Evolutionary conservation across 2,329 filamentous ascomycete genomes (phyloP), one percentile per base, ranked within the genome.

Genomic region (Colletotrichum salicis): DNA sequence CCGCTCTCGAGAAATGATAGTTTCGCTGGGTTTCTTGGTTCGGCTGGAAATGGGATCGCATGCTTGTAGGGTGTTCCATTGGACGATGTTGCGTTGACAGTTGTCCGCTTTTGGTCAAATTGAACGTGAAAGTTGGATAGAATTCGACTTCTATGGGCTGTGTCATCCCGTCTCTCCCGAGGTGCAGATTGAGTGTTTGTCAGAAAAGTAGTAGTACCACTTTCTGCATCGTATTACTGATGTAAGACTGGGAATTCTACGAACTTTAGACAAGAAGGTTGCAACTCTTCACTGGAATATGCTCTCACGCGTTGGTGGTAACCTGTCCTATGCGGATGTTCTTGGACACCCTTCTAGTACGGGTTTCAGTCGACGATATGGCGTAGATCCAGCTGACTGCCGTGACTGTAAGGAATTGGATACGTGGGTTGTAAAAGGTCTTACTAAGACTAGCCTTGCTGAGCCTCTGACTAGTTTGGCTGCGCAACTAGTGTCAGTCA

Each of bases 141-240:
- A 33, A 37, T 27, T n/a, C 5, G 8, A 11, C 7, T 29, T 37
- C 41, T 57, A n/a, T 54, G 55, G 37, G 56, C 41, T 24, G 35
- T 22, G 64, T 41, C 64, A 68, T 52, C 57, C 51, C n/a, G 64
- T 45, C 13, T 51, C 24, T 57, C 22, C 52, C 24, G 27, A 52
- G 52, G 19, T 51, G 45, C 37, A 15, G 41, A 22, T 48, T 48
- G 19, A 8, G 41, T 10, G 4, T 19, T 8, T 41, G 41, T 19
- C 15, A n/a, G 41, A 10, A 4, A 7, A 48, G 41, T 48, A 48
- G 41, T 48, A n/a, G n/a, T 48, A 0, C 7, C 41, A 19, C 19
- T 48, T 0, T 22, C 41, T 22, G 10, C 41, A 48, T 11, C 41
- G 41, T 48, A 48, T 48, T 8, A 19, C 41, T 48, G 41, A 48